Evolutionary conservation across 176 grass and related monocot species (phyloP), one percentile per base, ranked within the genome.

Genomic region (Alopecurus myosuroides): DNA sequence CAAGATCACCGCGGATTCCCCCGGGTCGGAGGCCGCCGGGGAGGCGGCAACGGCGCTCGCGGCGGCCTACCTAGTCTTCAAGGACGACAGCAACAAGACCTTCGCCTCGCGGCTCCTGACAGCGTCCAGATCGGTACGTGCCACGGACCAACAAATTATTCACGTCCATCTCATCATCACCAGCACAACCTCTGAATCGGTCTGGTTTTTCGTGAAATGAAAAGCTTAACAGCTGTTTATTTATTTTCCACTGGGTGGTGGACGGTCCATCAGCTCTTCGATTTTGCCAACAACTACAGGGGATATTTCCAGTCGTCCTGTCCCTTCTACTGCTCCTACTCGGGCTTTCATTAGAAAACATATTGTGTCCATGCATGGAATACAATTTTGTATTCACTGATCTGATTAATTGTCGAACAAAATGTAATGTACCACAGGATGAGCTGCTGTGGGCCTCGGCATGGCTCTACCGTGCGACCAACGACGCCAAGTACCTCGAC

Each of bases 241-340:
- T 34, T 34, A 1, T 4, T 49, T n/a, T n/a, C 18, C 15, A 29
- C 31, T 57, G 69, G 19, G 18, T 65, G 45, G 15, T 15, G 45
- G 13, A 48, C 45, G 45, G 3, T 13, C 4, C 3, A 35, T 35
- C 81, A 94, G 92, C 79, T 94, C 4, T 94, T 94, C 40, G 79
- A 91, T 9, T 81, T 94, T 10, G 92, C 79, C 60, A 91, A 88
- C 80, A 60, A 84, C 11, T 83, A 86, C 77, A 88, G 82, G 72
- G 92, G 86, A 7, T 94, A 86, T 17, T 94, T 88, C 77, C 86
- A 91, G 87, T 78, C 89, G 0, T 91, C 89, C 25, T 94, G 92
- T 29, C 89, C 71, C 23, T 94, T 94, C 52, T 94, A 91, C 71
- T 91, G 92, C 86, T 94, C 89, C 63, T 91, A 86, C 78, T 91